A percentile compares a stretch with the other conserved stretches of the same genome.
Conservation (phyloP, 1,139 yeast genomes). For the Hemisphaericaspora lyxosophila region DNA sequence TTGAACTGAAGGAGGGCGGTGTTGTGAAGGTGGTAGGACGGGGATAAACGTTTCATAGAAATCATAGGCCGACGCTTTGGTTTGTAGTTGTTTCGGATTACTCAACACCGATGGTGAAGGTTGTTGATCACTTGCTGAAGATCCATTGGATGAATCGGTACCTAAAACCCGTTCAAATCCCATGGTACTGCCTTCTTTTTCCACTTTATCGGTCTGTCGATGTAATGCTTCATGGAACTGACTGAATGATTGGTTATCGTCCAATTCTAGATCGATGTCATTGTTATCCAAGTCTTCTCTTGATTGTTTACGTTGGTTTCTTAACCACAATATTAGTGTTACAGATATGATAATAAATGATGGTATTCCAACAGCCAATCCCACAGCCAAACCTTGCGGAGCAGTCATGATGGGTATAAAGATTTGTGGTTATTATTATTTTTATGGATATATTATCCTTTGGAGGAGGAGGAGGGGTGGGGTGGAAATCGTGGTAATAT, state of each 20-base stretch:
- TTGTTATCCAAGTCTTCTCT: conserved; percentile 31
- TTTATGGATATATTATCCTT: too few species aligned
- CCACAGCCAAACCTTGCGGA: conserved; percentile 33
- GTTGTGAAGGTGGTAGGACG: conserved; percentile 23
- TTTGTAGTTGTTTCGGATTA: conserved; percentile 8
- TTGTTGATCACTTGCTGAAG: conserved; percentile 7
- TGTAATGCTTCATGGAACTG: conserved; percentile 42
- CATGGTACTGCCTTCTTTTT: conserved; percentile 4
- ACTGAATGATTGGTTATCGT: conserved; percentile 39
- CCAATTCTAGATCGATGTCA: conserved; percentile 37
- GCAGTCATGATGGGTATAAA: too few species aligned
- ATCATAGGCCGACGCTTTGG: conserved; percentile 36
- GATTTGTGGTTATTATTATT: too few species aligned
- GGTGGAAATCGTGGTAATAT: too few species aligned
- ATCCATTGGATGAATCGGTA: conserved; percentile 6
- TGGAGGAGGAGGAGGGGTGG: too few species aligned
- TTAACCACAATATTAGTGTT: conserved; percentile 25
- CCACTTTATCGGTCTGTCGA: conserved; percentile 15
- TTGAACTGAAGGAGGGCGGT: not conserved
- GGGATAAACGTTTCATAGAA: conserved; percentile 48
- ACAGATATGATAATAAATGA: conserved; percentile 28
- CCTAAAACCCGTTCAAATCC: not conserved
- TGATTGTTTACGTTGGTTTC: conserved; percentile 33
- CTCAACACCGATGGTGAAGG: conserved; percentile 4
- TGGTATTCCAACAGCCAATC: conserved; percentile 46